These are phyloP conservation scores for Coniochaeta sp. DNA, from an alignment of 2,329 filamentous ascomycete species.

Conservation along the genomic window DNA sequence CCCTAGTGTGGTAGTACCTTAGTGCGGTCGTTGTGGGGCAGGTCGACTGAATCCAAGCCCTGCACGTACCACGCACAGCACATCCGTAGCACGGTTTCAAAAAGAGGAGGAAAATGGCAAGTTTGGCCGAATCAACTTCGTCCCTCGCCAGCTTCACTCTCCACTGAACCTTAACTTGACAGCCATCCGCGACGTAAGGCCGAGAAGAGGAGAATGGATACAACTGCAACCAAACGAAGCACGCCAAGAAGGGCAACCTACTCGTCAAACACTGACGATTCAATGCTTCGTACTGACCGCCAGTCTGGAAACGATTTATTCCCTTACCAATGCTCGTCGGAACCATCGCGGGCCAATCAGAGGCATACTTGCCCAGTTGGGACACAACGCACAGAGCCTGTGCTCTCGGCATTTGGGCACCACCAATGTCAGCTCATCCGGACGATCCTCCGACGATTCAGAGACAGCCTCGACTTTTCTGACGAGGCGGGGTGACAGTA, in stretches of 20 bases:
- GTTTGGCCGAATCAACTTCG: neutral
- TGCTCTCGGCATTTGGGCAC: neutral
- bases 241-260: neutral
- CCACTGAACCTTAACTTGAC: neutral
- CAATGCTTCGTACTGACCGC: neutral
- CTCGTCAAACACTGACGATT: neutral
- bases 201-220: neutral
- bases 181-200: neutral
- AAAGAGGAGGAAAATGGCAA: neutral
- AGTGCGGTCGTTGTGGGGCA: too few species aligned
- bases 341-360: neutral
- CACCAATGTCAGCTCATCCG: neutral
- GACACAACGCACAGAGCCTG: neutral
- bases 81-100: too few species aligned
- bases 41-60: too few species aligned
- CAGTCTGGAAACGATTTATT: neutral
- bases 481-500: neutral
- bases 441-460: neutral
- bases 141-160: neutral
- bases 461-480: too few species aligned
- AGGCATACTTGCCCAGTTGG: neutral
- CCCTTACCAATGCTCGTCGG: neutral
- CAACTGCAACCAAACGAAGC: neutral
- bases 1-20: too few species aligned
- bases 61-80: too few species aligned